Evolutionary conservation across 73 alveolate genomes (phyloP).

Genomic region (Paramecium primaurelia): DNA sequence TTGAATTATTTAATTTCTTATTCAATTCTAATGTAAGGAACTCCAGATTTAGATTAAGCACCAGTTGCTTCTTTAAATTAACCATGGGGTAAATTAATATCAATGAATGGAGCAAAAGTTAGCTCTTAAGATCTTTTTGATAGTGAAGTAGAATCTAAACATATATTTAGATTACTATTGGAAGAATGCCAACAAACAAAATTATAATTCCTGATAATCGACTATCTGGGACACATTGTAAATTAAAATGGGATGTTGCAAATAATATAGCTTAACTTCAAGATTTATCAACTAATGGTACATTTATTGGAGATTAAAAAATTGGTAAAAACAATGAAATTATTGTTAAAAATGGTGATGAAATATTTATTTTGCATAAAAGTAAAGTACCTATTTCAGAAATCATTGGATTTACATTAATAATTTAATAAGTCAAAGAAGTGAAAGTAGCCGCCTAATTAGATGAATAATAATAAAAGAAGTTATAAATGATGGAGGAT

Average conservation of each 20-base stretch:
- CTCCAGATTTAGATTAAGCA: neutral
- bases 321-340: slow-evolving; percentile 43
- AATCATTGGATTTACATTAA: slow-evolving; percentile 40
- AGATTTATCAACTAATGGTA: slow-evolving; percentile 59
- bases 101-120: slow-evolving; percentile 24
- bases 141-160: neutral
- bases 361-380: slow-evolving; percentile 55
- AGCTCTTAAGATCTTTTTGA: neutral
- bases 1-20: neutral
- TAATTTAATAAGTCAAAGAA: slow-evolving; percentile 18
- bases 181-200: slow-evolving; percentile 40
- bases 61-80: neutral
- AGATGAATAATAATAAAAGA: slow-evolving; percentile 34
- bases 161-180: slow-evolving; percentile 15
- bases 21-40: slow-evolving; percentile 2
- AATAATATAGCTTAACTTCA: neutral
- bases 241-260: neutral
- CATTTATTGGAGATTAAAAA: slow-evolving; percentile 47
- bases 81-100: slow-evolving; percentile 36
- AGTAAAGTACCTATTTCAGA: slow-evolving; percentile 51
- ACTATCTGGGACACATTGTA: slow-evolving; percentile 48
- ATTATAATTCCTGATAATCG: slow-evolving; percentile 39
- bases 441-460: neutral
- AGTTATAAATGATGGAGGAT: slow-evolving; percentile 22
- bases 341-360: slow-evolving; percentile 43